Conservation (phyloP, 257 asterid species). For the Ilex aquifolium region DNA sequence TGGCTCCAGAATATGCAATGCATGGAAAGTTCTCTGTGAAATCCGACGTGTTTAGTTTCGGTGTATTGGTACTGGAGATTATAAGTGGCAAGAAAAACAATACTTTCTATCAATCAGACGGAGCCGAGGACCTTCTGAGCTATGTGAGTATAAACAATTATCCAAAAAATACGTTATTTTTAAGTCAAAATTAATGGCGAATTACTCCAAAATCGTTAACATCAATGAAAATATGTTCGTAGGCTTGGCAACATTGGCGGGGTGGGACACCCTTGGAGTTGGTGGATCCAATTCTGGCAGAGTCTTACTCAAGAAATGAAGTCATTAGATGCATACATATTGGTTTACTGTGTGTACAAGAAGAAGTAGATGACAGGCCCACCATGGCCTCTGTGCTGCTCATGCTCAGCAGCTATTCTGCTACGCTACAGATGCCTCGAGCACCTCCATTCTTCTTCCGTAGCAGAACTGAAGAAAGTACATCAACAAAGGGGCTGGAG, state of each 20-base stretch:
- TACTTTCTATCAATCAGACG: neutral
- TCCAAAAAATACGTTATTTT: neutral
- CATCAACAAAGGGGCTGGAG: neutral
- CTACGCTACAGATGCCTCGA: neutral
- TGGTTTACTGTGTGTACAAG: neutral
- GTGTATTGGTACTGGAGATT: constrained; percentile 31
- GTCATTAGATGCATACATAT: neutral
- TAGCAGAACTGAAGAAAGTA: neutral
- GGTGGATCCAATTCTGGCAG: neutral
- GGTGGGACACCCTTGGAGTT: neutral
- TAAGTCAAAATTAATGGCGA: neutral
- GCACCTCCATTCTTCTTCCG: neutral
- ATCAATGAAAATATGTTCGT: neutral
- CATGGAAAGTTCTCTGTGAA: too few relatives aligned
- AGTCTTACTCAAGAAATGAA: neutral
- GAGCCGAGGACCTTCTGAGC: neutral
- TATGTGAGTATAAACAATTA: neutral
- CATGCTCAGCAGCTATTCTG: neutral
- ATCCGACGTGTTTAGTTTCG: neutral
- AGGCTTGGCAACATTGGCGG: neutral
- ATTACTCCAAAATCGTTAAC: neutral
- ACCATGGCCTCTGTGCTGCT: neutral
- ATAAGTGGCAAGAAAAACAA: constrained; percentile 30
- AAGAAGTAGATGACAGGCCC: neutral
- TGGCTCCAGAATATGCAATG: too few relatives aligned